Base-by-base conservation (phyloP, 768 basidiomycete genomes). In the Trametes cubensis region DNA sequence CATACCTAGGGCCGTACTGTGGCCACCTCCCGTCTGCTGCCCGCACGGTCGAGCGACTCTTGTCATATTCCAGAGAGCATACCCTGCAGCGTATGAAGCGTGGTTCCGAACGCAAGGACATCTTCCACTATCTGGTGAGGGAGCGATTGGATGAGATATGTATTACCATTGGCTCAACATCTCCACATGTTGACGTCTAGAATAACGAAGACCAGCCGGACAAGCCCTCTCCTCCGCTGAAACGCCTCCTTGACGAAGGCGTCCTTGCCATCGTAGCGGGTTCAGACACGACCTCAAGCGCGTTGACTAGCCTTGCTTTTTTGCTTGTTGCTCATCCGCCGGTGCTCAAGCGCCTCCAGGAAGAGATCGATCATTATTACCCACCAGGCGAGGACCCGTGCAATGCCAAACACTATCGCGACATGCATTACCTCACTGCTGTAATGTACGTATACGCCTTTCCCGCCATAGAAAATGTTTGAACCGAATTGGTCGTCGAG, bases 241-340 rank as follows among this genome's bases (percentile, higher is more conserved):
- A 67, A 8, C 74, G 77, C 47, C 73, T 80, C 39, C 69, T 74
- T 23, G 71, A 74, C 18, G 80, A 81, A 28, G 80, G 78, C 26
- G 71, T 73, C 26, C 73, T 81, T 10, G 76, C 75, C 15, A 75
- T 81, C 42, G 73, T 79, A 4, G 81, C 80, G 1, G 81, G 81
- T 30, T 78, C 80, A 13, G 81, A 81, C 60, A 81, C 80, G 3
- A 77, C 80, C 0, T 72, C 77, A 15, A 75, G 72, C 42, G 73
- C 72, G 1, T 71, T 81, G 18, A 72, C 72, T 42, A 72, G 68
- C 48, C 64, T 77, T 26, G 76, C 78, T 59, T 77, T 70, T 64
- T 73, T 65, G 6, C 63, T 81, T 2, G 55, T 77, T n/a, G 61
- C 57, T 13, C 68, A 80, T 56, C 78, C 73, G 7, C 68, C 67